Evolutionary conservation across 2,329 filamentous ascomycete genomes (phyloP), one percentile per base, ranked within the genome.

Genomic region (Grosmannia penicillata): DNA sequence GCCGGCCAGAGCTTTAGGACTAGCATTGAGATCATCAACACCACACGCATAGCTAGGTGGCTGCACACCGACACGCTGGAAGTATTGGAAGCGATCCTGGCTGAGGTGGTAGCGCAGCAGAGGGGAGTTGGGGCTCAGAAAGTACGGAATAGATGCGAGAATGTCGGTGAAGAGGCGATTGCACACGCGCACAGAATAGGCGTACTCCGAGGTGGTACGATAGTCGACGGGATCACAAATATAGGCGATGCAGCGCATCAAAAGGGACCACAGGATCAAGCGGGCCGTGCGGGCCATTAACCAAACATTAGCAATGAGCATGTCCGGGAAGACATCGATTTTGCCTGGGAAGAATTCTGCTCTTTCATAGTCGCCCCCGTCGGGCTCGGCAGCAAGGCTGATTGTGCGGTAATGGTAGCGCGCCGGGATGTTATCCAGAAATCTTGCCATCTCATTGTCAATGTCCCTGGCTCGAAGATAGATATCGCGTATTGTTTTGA

Each of bases 171-270:
- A 70, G 36, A 60, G 62, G 33, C 72, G 65, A 26, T 61, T 60
- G 36, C 64, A 72, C 4, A 61, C 60, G 27, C 66, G 56, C 17
- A 66, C 62, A 5, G 68, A 66, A 1, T 64, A 63, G 11, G 70
- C 70, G 45, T 77, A 77, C 52, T 76, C 71, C 19, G 70, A 67
- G 6, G 71, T 76, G 2, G 71, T 76, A 24, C 72, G 60, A 49
- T 76, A 77, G 52, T 78, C 72, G 6, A 70, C 62, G 0, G 73
- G 72, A 8, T 64, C 59, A 50, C 68, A 71, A 18, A 72, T 58
- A 68, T 72, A 76, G 3, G 73, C 73, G 7, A 66, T 63, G 48
- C 70, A 74, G 7, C 73, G 67, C 9, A 77, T 66, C 23, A 71
- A 63, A 15, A 72, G 54, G 13, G 68, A 67, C 4, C 66, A 65